Conservation (phyloP, 2,329 filamentous ascomycete genomes). For the Raffaelea ambrosiae region DNA sequence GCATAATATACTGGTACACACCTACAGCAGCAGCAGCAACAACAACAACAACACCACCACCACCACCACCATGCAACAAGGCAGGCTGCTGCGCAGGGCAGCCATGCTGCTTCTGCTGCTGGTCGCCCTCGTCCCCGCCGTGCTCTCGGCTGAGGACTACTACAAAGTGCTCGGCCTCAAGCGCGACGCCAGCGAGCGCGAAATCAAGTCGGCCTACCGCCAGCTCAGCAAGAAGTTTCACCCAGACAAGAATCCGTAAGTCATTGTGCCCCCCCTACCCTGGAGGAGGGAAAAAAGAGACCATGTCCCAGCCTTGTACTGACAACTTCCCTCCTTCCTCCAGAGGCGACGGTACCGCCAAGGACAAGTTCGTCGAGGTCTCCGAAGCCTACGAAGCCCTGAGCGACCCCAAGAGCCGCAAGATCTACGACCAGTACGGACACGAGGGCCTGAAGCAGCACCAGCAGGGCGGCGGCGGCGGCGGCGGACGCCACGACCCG, state of each 20-base stretch:
- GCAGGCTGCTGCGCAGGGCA: background rate
- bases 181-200: conserved; percentile 70
- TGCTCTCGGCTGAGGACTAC: conserved; percentile 59
- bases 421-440: conserved; percentile 90
- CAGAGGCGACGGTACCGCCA: conserved; percentile 69
- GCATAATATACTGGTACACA: too few species aligned
- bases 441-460: conserved; percentile 84
- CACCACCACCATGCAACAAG: too few species aligned
- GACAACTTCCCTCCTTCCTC: too few species aligned
- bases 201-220: conserved; percentile 91
- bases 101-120: conserved; percentile 35
- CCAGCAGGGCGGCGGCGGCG: conserved; percentile 57
- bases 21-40: too few species aligned
- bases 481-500: conserved; percentile 64
- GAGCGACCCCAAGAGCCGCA: conserved; percentile 67
- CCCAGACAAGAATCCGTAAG: conserved; percentile 95
- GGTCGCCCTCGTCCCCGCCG: conserved; percentile 45
- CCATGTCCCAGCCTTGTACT: too few species aligned
- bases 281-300: too few species aligned
- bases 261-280: conserved; percentile 12
- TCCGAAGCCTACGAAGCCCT: conserved; percentile 94
- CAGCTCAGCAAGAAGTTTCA: conserved; percentile 91
- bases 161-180: conserved; percentile 79
- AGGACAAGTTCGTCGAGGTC: conserved; percentile 87
- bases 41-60: too few species aligned